These are phyloP conservation scores for Zygotorulaspora sp. DNA, from an alignment of 805 yeast genomes.

Conservation along the genomic window DNA sequence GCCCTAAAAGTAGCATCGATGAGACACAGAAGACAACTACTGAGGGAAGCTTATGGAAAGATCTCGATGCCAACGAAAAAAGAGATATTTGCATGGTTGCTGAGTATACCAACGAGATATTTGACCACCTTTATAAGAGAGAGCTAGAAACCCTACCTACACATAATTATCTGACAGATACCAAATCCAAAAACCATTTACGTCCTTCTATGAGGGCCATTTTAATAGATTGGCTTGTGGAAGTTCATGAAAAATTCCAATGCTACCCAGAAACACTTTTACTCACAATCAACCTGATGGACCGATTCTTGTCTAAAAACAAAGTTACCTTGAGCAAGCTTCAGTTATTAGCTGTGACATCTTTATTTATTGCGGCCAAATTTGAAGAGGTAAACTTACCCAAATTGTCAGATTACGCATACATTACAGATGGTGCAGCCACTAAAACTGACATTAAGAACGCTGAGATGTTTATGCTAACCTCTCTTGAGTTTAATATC, in stretches of 20 bases:
- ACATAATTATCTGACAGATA: constrained; percentile 51
- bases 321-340: constrained; percentile 71
- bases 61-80: constrained; percentile 62
- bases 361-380: constrained; percentile 85
- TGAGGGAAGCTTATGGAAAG: constrained; percentile 40
- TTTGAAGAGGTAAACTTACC: constrained; percentile 91
- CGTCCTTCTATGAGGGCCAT: constrained; percentile 83
- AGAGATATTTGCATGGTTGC: constrained; percentile 84
- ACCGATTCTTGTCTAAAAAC: constrained; percentile 74
- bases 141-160: constrained; percentile 69
- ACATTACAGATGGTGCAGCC: constrained; percentile 82
- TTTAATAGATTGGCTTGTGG: constrained; percentile 90
- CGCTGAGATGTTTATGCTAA: constrained; percentile 76
- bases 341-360: constrained; percentile 81
- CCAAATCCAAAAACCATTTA: constrained; percentile 55
- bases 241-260: constrained; percentile 79
- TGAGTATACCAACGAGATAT: constrained; percentile 85
- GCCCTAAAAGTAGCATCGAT: constrained; percentile 37
- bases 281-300: constrained; percentile 80
- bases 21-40: no score
- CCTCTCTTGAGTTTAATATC: constrained; percentile 66
- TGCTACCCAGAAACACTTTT: constrained; percentile 81
- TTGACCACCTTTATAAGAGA: constrained; percentile 63
- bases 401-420: constrained; percentile 77
- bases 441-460: constrained; percentile 74